Evolutionary conservation across 352 stramenopile species (phyloP).

Genomic region (Lagenidium sp.): DNA sequence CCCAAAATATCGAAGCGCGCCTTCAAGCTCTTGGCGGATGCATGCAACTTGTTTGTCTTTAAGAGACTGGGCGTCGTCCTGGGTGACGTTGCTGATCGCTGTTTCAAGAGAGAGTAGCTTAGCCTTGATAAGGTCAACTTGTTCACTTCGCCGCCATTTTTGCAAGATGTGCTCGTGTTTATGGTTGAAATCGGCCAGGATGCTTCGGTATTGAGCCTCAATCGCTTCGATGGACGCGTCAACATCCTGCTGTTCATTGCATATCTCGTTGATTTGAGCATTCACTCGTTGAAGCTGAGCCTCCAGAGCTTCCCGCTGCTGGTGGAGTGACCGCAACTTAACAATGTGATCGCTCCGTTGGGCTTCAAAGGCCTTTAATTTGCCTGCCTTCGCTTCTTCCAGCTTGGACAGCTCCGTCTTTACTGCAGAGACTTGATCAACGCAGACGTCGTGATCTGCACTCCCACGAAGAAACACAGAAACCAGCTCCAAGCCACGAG

Average conservation of each 20-base stretch:
- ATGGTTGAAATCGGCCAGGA: no score
- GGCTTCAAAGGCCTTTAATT: conserved; percentile 19
- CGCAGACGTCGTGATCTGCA: neutral
- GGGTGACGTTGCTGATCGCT: conserved; percentile 18
- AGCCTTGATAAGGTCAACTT: conserved; percentile 23
- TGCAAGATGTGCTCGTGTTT: conserved; percentile 41
- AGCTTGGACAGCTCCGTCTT: conserved; percentile 12
- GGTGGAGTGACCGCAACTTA: conserved; percentile 19
- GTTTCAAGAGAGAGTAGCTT: conserved; percentile 34
- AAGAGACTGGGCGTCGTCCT: conserved; percentile 31
- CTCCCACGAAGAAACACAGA: neutral
- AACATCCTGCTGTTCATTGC: conserved; percentile 13
- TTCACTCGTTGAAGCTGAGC: conserved; percentile 42
- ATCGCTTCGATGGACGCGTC: conserved; percentile 25
- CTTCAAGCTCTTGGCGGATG: conserved; percentile 53
- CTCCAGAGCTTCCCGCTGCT: conserved; percentile 42
- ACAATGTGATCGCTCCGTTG: conserved; percentile 15
- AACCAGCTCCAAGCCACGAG: no score
- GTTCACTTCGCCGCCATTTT: conserved; percentile 23
- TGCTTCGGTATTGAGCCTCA: conserved; percentile 32
- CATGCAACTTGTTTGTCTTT: conserved; percentile 37
- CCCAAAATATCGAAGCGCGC: conserved; percentile 58
- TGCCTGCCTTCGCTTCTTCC: conserved; percentile 24
- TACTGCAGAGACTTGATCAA: conserved; percentile 6
- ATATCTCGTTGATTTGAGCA: conserved; percentile 32